These are phyloP conservation scores for Nakataea oryzae DNA, from an alignment of 2,329 filamentous ascomycete species.

Conservation along the genomic window DNA sequence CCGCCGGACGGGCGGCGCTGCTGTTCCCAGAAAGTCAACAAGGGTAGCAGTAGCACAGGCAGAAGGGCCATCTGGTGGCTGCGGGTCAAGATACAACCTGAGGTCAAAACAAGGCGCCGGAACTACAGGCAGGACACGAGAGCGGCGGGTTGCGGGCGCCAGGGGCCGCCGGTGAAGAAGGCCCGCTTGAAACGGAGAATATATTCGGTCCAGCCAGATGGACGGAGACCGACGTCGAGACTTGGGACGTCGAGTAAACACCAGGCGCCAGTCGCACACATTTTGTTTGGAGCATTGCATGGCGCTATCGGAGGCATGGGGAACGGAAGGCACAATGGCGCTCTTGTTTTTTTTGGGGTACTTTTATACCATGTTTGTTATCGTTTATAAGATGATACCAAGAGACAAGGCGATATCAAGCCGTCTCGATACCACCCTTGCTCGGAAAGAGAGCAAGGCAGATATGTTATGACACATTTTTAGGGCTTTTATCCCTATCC, in stretches of 20 bases:
- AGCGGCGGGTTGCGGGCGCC: not conserved
- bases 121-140: not conserved
- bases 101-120: not conserved
- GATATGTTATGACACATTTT: not conserved
- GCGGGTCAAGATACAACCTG: not conserved
- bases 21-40: not conserved
- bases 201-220: not conserved
- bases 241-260: not conserved
- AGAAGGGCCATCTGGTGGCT: not conserved
- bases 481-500: not conserved
- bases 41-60: not conserved
- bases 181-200: not conserved
- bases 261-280: no score
- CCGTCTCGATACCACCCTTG: not conserved
- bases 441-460: not conserved
- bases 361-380: not conserved
- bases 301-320: not conserved
- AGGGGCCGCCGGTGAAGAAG: not conserved
- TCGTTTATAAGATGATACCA: no score
- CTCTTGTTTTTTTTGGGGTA: not conserved
- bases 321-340: not conserved
- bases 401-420: not conserved
- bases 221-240: not conserved
- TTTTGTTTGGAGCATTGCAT: not conserved
- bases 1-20: not conserved